Evolutionary conservation across 2,329 filamentous ascomycete genomes (phyloP).

Genomic region (Penicillium sp.): DNA sequence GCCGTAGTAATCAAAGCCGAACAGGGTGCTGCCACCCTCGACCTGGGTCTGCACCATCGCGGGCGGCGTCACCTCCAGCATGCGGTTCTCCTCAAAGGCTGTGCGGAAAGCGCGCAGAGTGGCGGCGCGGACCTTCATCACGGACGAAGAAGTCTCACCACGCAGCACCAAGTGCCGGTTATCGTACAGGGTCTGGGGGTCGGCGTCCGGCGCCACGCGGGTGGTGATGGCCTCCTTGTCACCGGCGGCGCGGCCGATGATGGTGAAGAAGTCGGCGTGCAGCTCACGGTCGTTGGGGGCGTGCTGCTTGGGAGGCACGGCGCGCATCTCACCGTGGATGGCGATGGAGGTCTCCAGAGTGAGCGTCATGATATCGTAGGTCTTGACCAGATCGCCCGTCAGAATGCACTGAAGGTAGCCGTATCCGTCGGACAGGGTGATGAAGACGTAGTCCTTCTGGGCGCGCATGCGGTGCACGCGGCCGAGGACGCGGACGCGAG

Average conservation of each 20-base stretch:
- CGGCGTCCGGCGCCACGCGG: constrained; percentile 69
- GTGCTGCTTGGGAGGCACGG: constrained; percentile 75
- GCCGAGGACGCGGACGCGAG: constrained; percentile 77
- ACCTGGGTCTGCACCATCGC: constrained; percentile 94
- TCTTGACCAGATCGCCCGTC: constrained; percentile 79
- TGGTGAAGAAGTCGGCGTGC: constrained; percentile 84
- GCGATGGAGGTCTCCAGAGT: constrained; percentile 86
- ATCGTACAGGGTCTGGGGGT: constrained; percentile 75
- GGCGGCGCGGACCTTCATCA: constrained; percentile 83
- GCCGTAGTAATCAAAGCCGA: constrained; percentile 85
- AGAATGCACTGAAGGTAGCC: constrained; percentile 84
- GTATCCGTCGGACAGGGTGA: constrained; percentile 84
- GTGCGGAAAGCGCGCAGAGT: constrained; percentile 80
- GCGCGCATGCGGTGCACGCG: constrained; percentile 78
- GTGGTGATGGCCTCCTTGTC: constrained; percentile 93
- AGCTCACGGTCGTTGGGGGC: constrained; percentile 86
- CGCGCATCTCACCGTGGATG: constrained; percentile 80
- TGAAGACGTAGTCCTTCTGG: constrained; percentile 84
- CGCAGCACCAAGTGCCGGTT: constrained; percentile 83
- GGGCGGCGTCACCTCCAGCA: constrained; percentile 84
- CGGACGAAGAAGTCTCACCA: constrained; percentile 78
- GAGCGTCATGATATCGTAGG: constrained; percentile 86
- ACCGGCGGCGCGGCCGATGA: constrained; percentile 77
- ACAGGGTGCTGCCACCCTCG: constrained; percentile 89
- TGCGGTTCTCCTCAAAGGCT: constrained; percentile 74